Evolutionary conservation across 257 asterid species (phyloP).

Genomic region (Linderniella brevidens): DNA sequence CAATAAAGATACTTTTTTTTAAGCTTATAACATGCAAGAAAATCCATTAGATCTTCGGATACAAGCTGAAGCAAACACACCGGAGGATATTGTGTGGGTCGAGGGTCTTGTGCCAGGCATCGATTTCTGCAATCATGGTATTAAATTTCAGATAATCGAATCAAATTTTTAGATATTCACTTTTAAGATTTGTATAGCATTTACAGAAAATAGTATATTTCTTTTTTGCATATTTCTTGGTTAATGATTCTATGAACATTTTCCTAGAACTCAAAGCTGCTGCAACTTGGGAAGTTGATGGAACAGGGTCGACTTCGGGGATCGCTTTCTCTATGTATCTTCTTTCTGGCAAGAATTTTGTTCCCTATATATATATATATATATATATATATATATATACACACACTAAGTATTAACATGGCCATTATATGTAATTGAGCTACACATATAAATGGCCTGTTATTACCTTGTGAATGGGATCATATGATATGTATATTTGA

Average conservation of each 20-base stretch:
- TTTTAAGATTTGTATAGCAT: neutral
- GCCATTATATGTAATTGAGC: neutral
- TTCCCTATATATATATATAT: neutral
- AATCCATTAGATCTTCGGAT: neutral
- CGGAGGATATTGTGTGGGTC: constrained; percentile 47
- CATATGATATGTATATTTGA: no score
- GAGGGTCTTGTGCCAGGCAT: constrained; percentile 99
- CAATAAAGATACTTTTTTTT: no score
- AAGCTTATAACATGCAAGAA: no score
- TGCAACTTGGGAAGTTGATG: constrained; percentile 92
- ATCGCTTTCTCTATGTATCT: constrained; percentile 80
- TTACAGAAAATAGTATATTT: neutral
- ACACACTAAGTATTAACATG: neutral
- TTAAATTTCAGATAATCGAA: constrained; percentile 1
- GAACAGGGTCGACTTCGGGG: constrained; percentile 52
- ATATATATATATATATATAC: neutral
- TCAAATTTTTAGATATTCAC: no score
- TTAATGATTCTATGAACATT: neutral
- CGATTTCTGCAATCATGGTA: constrained; percentile 99
- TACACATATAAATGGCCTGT: no score
- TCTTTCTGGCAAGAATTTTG: constrained; percentile 45
- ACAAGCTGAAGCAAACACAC: constrained; percentile 19
- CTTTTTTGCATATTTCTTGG: no score
- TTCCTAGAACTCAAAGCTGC: constrained; percentile 45
- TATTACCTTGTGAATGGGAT: no score